A percentile compares a stretch with the other conserved stretches of the same genome.
phyloP scores from a whole-genome alignment of 768 basidiomycete genomes.

The Suillus spraguei region DNA sequence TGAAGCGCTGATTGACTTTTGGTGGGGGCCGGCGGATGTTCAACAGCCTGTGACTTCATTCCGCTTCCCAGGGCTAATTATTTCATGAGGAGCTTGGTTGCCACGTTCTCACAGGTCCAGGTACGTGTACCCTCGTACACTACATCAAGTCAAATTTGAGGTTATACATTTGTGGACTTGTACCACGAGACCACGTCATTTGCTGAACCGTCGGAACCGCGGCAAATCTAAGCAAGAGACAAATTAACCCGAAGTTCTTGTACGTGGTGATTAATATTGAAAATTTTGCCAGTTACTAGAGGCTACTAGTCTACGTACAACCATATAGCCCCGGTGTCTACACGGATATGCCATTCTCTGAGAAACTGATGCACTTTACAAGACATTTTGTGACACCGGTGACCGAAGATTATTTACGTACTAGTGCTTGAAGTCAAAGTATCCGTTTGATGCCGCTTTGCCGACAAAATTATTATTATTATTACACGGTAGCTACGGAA shows the following conservation, averaged over 20 bases:
- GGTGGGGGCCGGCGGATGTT: neutral
- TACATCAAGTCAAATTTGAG: constrained; percentile 3
- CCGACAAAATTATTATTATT: neutral
- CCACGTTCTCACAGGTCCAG: constrained; percentile 8
- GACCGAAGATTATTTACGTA: constrained; percentile 7
- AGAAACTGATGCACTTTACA: neutral
- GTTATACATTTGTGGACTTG: neutral
- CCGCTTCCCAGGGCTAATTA: neutral
- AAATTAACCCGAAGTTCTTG: neutral
- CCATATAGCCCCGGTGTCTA: too few relatives aligned
- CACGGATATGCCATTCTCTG: too few relatives aligned
- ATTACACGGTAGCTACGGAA: constrained; percentile 18
- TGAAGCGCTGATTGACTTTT: neutral
- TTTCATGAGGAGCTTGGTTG: neutral
- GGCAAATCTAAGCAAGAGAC: neutral
- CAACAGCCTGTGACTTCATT: constrained; percentile 4
- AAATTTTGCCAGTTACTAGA: neutral
- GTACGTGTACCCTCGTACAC: neutral
- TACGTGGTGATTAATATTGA: neutral
- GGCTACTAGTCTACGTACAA: too few relatives aligned
- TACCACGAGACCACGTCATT: neutral
- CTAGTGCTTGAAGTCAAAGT: neutral
- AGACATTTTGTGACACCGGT: neutral
- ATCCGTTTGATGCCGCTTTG: constrained; percentile 6
- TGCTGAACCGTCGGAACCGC: neutral